Evolutionary conservation across 2,329 filamentous ascomycete genomes (phyloP).

Genomic region (Dactylellina parvicollis): DNA sequence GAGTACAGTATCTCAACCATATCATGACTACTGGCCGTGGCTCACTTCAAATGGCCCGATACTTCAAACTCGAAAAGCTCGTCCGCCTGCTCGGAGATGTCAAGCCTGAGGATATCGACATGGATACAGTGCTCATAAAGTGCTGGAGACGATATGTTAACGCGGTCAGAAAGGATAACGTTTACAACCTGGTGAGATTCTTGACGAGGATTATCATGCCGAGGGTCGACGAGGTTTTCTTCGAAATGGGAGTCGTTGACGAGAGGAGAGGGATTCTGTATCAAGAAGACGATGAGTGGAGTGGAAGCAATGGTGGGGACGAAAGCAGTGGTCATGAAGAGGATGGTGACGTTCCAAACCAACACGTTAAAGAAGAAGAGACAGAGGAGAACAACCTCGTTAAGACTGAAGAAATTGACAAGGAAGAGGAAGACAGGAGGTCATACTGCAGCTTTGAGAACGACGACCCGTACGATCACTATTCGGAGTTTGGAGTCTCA

Average conservation of each 20-base stretch:
- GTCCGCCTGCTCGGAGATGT: constrained; percentile 4
- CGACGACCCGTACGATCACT: neutral
- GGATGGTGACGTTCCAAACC: no score
- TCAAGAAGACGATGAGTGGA: neutral
- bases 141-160: constrained; percentile 35
- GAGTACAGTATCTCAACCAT: constrained; percentile 11
- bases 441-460: neutral
- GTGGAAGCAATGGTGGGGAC: neutral
- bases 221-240: constrained; percentile 20
- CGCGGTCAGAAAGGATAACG: constrained; percentile 10
- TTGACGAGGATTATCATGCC: constrained; percentile 29
- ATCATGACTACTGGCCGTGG: constrained; percentile 17
- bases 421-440: neutral
- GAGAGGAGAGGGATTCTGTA: constrained; percentile 6
- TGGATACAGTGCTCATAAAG: neutral
- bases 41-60: constrained; percentile 1
- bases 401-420: neutral
- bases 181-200: neutral
- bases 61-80: constrained; percentile 6
- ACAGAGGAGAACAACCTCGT: no score
- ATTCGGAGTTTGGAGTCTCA: neutral
- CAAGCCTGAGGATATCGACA: neutral
- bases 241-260: constrained; percentile 1
- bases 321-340: constrained; percentile 2
- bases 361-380: no score